Evolutionary conservation across 345 rosid genomes (phyloP).

Genomic region (Orychophragmus violaceus): DNA sequence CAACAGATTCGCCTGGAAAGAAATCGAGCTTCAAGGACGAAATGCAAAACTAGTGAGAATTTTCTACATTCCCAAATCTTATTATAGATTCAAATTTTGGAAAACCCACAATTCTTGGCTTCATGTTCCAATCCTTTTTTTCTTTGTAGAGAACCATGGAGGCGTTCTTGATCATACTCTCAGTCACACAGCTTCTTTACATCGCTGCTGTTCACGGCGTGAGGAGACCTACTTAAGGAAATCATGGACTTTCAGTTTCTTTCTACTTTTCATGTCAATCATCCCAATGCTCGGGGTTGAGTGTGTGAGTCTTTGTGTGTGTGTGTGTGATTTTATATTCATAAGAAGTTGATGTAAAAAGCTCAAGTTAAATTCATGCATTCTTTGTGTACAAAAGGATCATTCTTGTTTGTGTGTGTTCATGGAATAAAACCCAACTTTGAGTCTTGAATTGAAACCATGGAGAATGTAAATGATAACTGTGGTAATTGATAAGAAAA

Average conservation of each 20-base stretch:
- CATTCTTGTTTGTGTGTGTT: slow-evolving; percentile 16
- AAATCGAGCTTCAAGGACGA: slow-evolving; percentile 62
- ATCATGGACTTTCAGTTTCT: neutral
- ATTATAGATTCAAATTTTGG: neutral
- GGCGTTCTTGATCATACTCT: slow-evolving; percentile 83
- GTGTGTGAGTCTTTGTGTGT: slow-evolving; percentile 4
- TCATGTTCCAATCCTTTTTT: neutral
- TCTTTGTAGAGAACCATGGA: slow-evolving; percentile 91
- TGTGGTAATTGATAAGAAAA: neutral
- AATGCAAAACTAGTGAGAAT: slow-evolving; percentile 70
- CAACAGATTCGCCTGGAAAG: slow-evolving; percentile 82
- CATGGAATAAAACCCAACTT: slow-evolving; percentile 26
- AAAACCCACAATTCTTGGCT: neutral
- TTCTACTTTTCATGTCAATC: neutral
- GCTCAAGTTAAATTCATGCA: slow-evolving; percentile 24
- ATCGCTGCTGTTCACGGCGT: slow-evolving; percentile 66
- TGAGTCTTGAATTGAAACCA: slow-evolving; percentile 1
- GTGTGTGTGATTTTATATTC: slow-evolving; percentile 7
- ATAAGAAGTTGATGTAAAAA: neutral
- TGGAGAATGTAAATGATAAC: neutral
- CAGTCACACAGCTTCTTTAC: slow-evolving; percentile 79
- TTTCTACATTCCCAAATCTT: neutral
- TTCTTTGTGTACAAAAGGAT: slow-evolving; percentile 28
- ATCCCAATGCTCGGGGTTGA: slow-evolving; percentile 14
- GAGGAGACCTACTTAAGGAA: slow-evolving; percentile 22